Conservation (phyloP, 345 rosid genomes). For the Eucalyptus albens region DNA sequence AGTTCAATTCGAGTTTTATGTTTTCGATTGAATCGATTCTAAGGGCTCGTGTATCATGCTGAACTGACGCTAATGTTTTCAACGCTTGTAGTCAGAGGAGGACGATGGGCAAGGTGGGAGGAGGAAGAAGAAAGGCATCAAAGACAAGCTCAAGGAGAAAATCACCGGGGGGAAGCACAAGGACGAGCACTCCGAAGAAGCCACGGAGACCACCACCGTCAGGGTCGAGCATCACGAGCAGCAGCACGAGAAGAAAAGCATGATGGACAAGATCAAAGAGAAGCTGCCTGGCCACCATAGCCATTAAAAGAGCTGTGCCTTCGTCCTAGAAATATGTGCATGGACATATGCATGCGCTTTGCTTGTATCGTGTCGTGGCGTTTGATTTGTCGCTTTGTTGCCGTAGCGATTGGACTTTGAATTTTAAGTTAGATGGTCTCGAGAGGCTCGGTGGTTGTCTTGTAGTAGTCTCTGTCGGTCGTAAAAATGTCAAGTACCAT, state of each 20-base stretch:
- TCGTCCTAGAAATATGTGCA: background rate
- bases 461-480: background rate
- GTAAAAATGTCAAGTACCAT: background rate
- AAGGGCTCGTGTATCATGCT: background rate
- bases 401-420: background rate
- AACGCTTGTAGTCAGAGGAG: slow-evolving; percentile 37
- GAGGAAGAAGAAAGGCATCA: slow-evolving; percentile 71
- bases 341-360: background rate
- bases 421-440: background rate
- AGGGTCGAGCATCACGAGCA: background rate
- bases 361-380: background rate
- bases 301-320: background rate
- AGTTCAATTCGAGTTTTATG: background rate
- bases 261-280: slow-evolving; percentile 73
- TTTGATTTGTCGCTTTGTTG: background rate
- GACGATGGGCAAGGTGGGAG: slow-evolving; percentile 80
- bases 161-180: slow-evolving; percentile 26
- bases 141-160: slow-evolving; percentile 66
- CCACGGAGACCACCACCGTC: background rate
- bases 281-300: slow-evolving; percentile 51
- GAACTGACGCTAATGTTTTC: background rate
- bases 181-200: slow-evolving; percentile 1
- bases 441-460: background rate
- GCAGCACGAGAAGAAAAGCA: slow-evolving; percentile 49
- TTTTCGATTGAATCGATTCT: background rate